Conservation (phyloP, 2,329 filamentous ascomycete species). For the Sclerotinia trifoliorum region DNA sequence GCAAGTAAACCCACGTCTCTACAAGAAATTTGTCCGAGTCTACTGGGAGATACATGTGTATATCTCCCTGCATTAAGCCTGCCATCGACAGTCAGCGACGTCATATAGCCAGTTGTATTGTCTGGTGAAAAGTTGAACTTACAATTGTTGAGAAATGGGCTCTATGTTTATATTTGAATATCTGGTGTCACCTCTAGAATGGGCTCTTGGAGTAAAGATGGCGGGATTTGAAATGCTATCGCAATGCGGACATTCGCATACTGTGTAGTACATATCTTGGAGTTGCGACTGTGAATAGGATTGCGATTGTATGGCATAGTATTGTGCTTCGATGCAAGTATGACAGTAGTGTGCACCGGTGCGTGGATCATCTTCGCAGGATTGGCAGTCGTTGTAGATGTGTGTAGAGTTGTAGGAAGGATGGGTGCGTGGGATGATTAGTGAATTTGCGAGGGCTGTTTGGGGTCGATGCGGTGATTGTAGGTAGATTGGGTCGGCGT, state of each 20-base stretch:
- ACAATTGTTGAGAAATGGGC: constrained; percentile 3
- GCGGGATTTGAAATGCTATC: neutral
- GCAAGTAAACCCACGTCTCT: constrained; percentile 12
- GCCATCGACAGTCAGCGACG: neutral
- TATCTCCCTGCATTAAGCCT: constrained; percentile 7
- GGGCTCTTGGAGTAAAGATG: neutral
- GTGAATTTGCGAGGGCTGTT: neutral
- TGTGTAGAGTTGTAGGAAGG: constrained; percentile 1
- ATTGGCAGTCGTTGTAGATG: constrained; percentile 12
- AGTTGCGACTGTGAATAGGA: neutral
- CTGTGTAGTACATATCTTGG: constrained; percentile 11
- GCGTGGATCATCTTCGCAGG: constrained; percentile 19
- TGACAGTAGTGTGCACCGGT: constrained; percentile 19
- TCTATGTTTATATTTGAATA: constrained; percentile 9
- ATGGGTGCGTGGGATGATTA: constrained; percentile 8
- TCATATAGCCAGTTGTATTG: neutral
- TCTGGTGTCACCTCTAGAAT: neutral
- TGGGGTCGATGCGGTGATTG: neutral
- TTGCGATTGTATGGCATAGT: constrained; percentile 1
- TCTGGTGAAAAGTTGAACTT: neutral
- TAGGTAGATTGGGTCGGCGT: constrained; percentile 10
- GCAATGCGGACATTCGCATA: constrained; percentile 23
- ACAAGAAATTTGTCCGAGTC: constrained; percentile 14
- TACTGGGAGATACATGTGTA: neutral
- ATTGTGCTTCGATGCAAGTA: constrained; percentile 13